Conservation (phyloP, 2,329 filamentous ascomycete genomes). For the Calycina herbarum region DNA sequence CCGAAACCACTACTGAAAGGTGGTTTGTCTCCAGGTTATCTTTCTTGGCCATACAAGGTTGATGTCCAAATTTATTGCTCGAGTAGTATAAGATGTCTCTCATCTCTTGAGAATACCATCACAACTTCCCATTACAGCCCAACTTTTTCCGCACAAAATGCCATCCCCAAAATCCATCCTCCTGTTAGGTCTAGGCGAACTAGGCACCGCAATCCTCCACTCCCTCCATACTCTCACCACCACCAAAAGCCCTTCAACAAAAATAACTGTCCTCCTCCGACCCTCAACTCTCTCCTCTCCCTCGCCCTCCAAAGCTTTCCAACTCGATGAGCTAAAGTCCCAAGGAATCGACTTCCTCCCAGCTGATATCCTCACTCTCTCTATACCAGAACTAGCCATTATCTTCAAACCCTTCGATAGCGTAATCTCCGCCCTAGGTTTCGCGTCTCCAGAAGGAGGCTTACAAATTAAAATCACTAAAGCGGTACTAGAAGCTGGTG, state of each 20-base stretch:
- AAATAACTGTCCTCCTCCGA: slow-evolving; percentile 55
- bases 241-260: slow-evolving; percentile 39
- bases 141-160: not conserved
- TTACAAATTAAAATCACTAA: slow-evolving; percentile 55
- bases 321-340: slow-evolving; percentile 41
- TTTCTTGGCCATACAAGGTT: not conserved
- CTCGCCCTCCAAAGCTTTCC: slow-evolving; percentile 44
- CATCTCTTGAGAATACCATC: not conserved
- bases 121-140: no score
- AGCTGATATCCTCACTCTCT: slow-evolving; percentile 37
- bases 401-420: slow-evolving; percentile 51
- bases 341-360: slow-evolving; percentile 24
- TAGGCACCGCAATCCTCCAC: slow-evolving; percentile 57
- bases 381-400: slow-evolving; percentile 41
- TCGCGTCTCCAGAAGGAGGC: slow-evolving; percentile 53
- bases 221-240: slow-evolving; percentile 45
- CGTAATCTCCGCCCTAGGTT: slow-evolving; percentile 63
- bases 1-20: not conserved
- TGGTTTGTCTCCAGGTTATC: not conserved
- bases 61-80: no score
- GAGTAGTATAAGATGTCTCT: no score
- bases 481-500: slow-evolving; percentile 53
- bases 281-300: slow-evolving; percentile 45
- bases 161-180: slow-evolving; percentile 43
- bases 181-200: slow-evolving; percentile 64